phyloP scores from a whole-genome alignment of 1,284 basidiomycete species.

The Wallemia ichthyophaga region DNA sequence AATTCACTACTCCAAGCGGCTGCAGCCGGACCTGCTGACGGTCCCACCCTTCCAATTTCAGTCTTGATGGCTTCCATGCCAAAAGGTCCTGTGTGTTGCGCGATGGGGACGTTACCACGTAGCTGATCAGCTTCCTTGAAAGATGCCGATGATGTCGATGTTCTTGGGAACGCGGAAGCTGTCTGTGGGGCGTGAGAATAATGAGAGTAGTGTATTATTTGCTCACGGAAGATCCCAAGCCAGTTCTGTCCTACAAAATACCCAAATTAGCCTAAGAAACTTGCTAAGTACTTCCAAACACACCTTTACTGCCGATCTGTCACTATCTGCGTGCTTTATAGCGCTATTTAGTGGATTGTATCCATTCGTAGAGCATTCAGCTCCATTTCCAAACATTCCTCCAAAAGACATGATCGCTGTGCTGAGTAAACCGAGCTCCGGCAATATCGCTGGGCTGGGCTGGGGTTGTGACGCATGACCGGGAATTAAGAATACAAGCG shows the following conservation, averaged over 20 bases:
- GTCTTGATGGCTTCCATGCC: not conserved
- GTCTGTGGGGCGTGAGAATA: not conserved
- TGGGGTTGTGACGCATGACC: too few species aligned
- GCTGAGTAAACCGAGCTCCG: not conserved
- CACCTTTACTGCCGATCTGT: constrained; percentile 60
- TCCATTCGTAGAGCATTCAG: constrained; percentile 55
- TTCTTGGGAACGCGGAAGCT: not conserved
- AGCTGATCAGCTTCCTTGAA: not conserved
- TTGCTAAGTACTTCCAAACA: too few species aligned
- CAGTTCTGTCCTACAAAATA: not conserved
- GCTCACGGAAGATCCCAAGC: not conserved
- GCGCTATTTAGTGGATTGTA: constrained; percentile 62
- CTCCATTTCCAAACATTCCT: constrained; percentile 41
- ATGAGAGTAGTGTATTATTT: not conserved
- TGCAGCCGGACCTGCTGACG: not conserved
- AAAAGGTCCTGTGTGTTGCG: not conserved
- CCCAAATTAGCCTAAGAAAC: too few species aligned
- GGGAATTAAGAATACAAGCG: too few species aligned
- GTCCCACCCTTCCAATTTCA: not conserved
- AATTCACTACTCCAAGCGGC: not conserved
- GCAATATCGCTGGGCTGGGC: too few species aligned
- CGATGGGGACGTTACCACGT: not conserved
- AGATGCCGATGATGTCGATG: not conserved
- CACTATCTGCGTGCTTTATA: constrained; percentile 66
- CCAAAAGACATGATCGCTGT: constrained; percentile 15